Base-by-base conservation (phyloP, 2,329 filamentous ascomycete species). In the Pezicula radicicola region DNA sequence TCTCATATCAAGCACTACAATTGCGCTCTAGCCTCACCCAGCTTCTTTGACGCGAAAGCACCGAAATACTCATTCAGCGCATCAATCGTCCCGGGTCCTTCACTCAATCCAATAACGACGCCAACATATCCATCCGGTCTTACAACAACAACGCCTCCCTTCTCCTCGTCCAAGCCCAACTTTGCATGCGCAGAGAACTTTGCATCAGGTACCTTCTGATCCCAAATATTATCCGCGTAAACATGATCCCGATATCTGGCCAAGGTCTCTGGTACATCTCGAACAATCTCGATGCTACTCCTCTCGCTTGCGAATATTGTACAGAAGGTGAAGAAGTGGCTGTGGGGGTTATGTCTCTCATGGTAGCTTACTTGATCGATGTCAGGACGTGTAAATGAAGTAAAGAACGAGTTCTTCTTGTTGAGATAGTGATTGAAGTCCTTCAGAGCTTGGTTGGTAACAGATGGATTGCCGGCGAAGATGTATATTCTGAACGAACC, bases 121-220 rank as follows among this genome's bases (percentile, higher is more conserved):
- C 88, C 89, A 27, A 96, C 87, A 68, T 96, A 94, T 7, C 91
- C 91, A 68, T 96, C 91, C 0, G 92, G 91, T 42, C 91, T 75
- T 7, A 95, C 89, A 9, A 96, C 87, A 2, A 95, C 85, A 2
- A 96, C 81, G 51, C 87, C 91, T 10, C 91, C 91, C 55, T 75
- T 79, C 55, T 88, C 83, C 63, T 87, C 75, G 57, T 87, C 80
- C 25, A 96, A 68, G 0, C 92, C 92, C 78, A 96, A 87, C 78
- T 96, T 96, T 40, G 86, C 85, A 69, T 97, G 92, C 5, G 90
- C 90, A 3, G 89, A 78, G 5, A 87, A 90, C 60, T 77, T 78
- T 1, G 88, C 86, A 18, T 86, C 75, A 0, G 87, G 84, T 1
- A 90, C 85, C 6, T 82, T 77, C 41, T 79, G 75, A 66, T 94